A percentile compares a stretch with the other conserved stretches of the same genome.
These are phyloP conservation scores for Chaetomium tenue DNA, from an alignment of 495 filamentous ascomycete species.

Conservation along the genomic window DNA sequence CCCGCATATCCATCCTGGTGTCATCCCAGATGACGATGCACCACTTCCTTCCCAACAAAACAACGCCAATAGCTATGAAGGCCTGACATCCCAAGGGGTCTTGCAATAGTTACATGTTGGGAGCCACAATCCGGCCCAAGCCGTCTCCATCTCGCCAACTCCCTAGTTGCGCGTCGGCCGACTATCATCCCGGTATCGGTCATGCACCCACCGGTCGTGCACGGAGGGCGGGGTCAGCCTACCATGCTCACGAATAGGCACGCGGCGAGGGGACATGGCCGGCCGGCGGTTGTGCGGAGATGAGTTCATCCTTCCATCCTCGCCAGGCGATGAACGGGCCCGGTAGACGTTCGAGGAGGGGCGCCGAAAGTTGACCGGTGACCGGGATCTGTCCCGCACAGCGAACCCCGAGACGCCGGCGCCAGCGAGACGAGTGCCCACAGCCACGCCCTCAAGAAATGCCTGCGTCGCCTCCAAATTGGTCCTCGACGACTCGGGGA, in stretches of 20 bases:
- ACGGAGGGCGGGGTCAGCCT: background rate
- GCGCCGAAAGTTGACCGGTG: background rate
- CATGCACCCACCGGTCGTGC: background rate
- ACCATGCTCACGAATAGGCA: background rate
- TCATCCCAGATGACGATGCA: background rate
- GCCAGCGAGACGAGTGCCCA: slow-evolving; percentile 17
- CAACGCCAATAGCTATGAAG: background rate
- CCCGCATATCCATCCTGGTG: no score
- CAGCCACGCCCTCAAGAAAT: slow-evolving; percentile 36
- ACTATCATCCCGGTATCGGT: background rate
- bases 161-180: no score
- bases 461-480: slow-evolving; percentile 26
- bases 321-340: background rate
- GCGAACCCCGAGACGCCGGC: background rate
- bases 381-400: background rate
- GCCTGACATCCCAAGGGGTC: background rate
- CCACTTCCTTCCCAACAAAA: background rate
- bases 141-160: no score
- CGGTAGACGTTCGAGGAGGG: background rate
- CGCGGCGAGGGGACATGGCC: no score
- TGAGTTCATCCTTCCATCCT: background rate
- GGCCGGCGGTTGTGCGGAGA: no score
- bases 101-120: no score
- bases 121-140: no score
- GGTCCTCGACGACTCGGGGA: slow-evolving; percentile 12